These are phyloP conservation scores for Acanthamoeba quina DNA, from an alignment of 208 protist genomes.

Conservation along the genomic window DNA sequence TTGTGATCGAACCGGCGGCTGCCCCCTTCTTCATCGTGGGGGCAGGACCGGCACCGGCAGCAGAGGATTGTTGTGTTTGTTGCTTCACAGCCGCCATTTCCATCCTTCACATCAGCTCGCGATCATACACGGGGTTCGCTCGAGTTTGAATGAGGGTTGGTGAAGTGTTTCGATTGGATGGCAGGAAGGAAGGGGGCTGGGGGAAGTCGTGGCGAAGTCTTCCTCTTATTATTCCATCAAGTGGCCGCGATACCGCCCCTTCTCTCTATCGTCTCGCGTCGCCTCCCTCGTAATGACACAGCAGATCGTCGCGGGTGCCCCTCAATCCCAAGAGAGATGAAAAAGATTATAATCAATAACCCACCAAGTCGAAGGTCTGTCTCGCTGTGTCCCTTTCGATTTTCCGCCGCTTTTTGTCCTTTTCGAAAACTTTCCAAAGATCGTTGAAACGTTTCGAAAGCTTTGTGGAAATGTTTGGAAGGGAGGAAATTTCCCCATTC, in stretches of 20 bases:
- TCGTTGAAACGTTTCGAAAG: background rate
- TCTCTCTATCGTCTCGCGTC: no score
- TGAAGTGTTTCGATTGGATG: background rate
- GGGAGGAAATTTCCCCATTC: background rate
- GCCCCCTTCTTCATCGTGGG: background rate
- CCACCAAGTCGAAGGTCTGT: background rate
- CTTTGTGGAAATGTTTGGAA: background rate
- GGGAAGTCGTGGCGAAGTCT: background rate
- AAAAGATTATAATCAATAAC: background rate
- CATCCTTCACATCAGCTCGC: slow-evolving; percentile 18
- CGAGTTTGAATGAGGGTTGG: background rate
- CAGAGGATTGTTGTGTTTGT: background rate
- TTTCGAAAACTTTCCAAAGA: background rate
- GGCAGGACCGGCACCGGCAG: background rate
- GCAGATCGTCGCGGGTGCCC: background rate
- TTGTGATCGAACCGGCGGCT: background rate
- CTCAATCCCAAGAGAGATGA: background rate
- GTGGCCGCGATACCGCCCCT: no score
- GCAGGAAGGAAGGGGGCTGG: no score
- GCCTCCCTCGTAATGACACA: no score
- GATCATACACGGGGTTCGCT: background rate
- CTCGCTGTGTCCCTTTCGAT: background rate
- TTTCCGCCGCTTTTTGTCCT: background rate
- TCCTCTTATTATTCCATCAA: slow-evolving; percentile 1
- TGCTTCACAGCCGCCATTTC: background rate